Evolutionary conservation across 192 early-diverging fungal genomes (phyloP).

Genomic region (Podila clonocystis): DNA sequence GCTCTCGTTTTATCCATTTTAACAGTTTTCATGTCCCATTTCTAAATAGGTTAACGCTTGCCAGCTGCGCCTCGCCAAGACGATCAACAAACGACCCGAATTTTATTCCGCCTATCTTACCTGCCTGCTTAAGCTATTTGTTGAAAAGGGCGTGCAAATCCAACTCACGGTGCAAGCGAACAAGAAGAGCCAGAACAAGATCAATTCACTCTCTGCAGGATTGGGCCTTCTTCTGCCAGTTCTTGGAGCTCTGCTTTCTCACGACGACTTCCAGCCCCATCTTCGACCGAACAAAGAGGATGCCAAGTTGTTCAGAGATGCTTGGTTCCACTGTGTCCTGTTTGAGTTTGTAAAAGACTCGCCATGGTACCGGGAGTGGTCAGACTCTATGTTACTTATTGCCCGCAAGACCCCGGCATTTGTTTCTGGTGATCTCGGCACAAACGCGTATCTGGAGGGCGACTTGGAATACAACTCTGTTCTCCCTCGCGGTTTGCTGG

Average conservation of each 20-base stretch:
- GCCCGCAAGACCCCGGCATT: slow-evolving; percentile 88
- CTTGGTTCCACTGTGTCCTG: slow-evolving; percentile 90
- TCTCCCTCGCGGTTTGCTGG: slow-evolving; percentile 56
- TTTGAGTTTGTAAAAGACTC: slow-evolving; percentile 80
- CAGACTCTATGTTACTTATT: slow-evolving; percentile 68
- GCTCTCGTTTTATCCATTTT: background rate
- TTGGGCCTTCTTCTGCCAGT: slow-evolving; percentile 70
- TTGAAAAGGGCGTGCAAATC: slow-evolving; percentile 65
- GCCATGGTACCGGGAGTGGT: slow-evolving; percentile 84
- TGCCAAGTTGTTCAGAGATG: slow-evolving; percentile 80
- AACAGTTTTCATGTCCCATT: background rate
- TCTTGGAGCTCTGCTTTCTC: slow-evolving; percentile 64
- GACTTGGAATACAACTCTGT: slow-evolving; percentile 92
- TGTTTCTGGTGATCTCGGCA: slow-evolving; percentile 66
- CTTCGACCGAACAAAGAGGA: slow-evolving; percentile 66
- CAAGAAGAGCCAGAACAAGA: slow-evolving; percentile 51
- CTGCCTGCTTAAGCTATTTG: slow-evolving; percentile 62
- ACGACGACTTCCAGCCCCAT: slow-evolving; percentile 65
- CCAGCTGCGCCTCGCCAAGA: slow-evolving; percentile 57
- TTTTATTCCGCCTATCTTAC: slow-evolving; percentile 62
- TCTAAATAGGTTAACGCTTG: slow-evolving; percentile 54
- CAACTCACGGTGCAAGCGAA: slow-evolving; percentile 54
- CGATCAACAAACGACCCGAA: slow-evolving; percentile 57
- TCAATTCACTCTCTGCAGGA: slow-evolving; percentile 52
- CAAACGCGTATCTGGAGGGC: slow-evolving; percentile 81